Conservation (phyloP, 83 land plant species). For the Diphasiastrum complanatum region DNA sequence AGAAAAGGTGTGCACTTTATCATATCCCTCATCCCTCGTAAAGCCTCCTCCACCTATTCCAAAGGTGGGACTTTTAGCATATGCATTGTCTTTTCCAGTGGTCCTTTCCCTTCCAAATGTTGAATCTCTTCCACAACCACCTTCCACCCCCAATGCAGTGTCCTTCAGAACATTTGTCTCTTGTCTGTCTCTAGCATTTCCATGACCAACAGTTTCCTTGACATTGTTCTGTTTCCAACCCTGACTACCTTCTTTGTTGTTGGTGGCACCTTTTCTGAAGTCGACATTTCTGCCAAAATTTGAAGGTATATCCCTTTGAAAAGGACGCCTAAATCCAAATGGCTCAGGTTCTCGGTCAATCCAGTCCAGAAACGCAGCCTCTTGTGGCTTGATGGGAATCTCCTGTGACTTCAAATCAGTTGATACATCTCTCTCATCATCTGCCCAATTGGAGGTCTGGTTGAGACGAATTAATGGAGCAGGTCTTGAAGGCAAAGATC, state of each 20-base stretch:
- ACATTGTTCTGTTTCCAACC: no score
- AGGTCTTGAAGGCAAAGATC: conserved; percentile 23
- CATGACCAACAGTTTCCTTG: no score
- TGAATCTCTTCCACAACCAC: conserved; percentile 32
- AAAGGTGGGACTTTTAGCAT: conserved; percentile 16
- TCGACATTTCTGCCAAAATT: no score
- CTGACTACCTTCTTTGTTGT: conserved; percentile 29
- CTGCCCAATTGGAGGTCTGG: conserved; percentile 87
- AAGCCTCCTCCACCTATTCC: conserved; percentile 15
- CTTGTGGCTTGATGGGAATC: neutral
- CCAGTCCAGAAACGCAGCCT: conserved; percentile 12
- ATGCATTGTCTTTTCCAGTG: conserved; percentile 16
- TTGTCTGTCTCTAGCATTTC: neutral
- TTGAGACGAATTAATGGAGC: conserved; percentile 48
- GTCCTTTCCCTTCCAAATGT: conserved; percentile 26
- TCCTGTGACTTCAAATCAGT: conserved; percentile 28
- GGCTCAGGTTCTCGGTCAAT: conserved; percentile 37
- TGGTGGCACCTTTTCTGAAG: no score
- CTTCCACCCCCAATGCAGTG: no score
- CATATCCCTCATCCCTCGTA: conserved; percentile 21
- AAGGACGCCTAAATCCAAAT: conserved; percentile 21
- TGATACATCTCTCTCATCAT: conserved; percentile 88
- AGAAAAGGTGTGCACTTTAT: conserved; percentile 9
- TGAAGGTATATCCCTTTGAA: conserved; percentile 23
- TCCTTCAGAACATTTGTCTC: no score